Percentiles rank a stretch among this genome's conserved stretches.
phyloP scores from a whole-genome alignment of 805 yeast species.

The Cyberlindnera petersonii region DNA sequence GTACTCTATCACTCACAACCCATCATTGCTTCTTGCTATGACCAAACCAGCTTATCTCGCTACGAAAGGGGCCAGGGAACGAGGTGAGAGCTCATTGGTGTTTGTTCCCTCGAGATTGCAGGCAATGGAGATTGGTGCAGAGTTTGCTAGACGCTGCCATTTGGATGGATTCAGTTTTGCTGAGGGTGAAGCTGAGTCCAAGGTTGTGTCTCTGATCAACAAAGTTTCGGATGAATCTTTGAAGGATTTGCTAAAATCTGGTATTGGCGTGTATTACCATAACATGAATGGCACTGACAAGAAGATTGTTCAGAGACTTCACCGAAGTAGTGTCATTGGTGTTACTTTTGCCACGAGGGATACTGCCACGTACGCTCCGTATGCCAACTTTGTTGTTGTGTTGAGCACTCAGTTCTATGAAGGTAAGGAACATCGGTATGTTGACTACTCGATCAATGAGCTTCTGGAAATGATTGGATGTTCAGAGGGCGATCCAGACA shows the following conservation, averaged over 20 bases:
- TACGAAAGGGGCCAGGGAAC: slow-evolving; percentile 32
- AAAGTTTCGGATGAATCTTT: slow-evolving; percentile 47
- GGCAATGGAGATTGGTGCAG: slow-evolving; percentile 48
- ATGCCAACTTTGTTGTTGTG: slow-evolving; percentile 53
- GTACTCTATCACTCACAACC: slow-evolving; percentile 43
- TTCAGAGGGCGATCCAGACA: slow-evolving; percentile 35
- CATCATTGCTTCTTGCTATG: slow-evolving; percentile 50
- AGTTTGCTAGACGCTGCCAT: slow-evolving; percentile 37
- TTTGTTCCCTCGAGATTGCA: slow-evolving; percentile 57
- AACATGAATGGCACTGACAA: slow-evolving; percentile 56
- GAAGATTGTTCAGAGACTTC: slow-evolving; percentile 50
- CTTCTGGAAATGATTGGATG: slow-evolving; percentile 62
- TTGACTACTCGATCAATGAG: slow-evolving; percentile 64
- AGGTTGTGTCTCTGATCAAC: slow-evolving; percentile 38
- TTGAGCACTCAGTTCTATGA: slow-evolving; percentile 71
- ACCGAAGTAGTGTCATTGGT: slow-evolving; percentile 45
- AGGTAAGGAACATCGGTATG: slow-evolving; percentile 65
- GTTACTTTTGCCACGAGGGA: slow-evolving; percentile 63
- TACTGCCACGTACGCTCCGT: slow-evolving; percentile 45
- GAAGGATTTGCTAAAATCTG: slow-evolving; percentile 42
- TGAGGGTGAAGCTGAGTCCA: slow-evolving; percentile 35
- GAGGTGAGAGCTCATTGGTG: slow-evolving; percentile 38
- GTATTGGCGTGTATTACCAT: slow-evolving; percentile 61
- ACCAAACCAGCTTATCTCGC: slow-evolving; percentile 45
- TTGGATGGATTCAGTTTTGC: slow-evolving; percentile 39